phyloP scores from a whole-genome alignment of 176 grass and related monocot species.

The Aegilops speltoides region DNA sequence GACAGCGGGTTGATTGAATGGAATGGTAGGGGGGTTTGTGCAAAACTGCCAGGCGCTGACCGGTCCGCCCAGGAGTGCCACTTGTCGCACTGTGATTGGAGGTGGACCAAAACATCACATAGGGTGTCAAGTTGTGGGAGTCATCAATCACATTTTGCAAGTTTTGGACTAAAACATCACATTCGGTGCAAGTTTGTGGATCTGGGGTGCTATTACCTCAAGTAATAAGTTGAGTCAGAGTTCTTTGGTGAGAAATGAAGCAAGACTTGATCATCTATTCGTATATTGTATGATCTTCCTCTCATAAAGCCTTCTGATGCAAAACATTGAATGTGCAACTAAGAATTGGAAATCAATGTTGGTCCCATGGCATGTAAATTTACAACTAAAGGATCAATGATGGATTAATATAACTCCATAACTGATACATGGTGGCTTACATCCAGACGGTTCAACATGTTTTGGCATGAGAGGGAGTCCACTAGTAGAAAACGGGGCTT shows the following conservation, averaged over 20 bases:
- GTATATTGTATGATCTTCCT: slow-evolving; percentile 97
- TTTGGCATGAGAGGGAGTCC: slow-evolving; percentile 67
- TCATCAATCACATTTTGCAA: no score
- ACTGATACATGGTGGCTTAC: slow-evolving; percentile 55
- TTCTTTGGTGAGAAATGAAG: slow-evolving; percentile 96
- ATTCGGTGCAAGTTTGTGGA: no score
- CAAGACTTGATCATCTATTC: slow-evolving; percentile 82
- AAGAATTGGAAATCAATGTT: slow-evolving; percentile 35
- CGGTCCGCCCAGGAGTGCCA: no score
- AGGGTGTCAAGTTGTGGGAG: no score
- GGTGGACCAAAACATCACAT: no score
- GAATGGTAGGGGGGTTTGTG: no score
- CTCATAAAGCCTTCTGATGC: slow-evolving; percentile 89
- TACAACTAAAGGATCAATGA: neutral
- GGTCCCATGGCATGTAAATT: neutral
- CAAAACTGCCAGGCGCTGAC: no score
- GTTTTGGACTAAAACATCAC: no score
- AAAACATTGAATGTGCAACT: slow-evolving; percentile 25
- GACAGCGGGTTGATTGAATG: no score
- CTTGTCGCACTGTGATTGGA: no score
- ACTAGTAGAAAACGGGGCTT: no score
- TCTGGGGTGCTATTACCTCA: neutral
- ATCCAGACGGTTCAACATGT: slow-evolving; percentile 74
- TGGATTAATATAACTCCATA: slow-evolving; percentile 16
- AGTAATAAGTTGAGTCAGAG: slow-evolving; percentile 95